Evolutionary conservation across 1,139 yeast genomes (phyloP).

Genomic region (Tardiomyces digboiensis): DNA sequence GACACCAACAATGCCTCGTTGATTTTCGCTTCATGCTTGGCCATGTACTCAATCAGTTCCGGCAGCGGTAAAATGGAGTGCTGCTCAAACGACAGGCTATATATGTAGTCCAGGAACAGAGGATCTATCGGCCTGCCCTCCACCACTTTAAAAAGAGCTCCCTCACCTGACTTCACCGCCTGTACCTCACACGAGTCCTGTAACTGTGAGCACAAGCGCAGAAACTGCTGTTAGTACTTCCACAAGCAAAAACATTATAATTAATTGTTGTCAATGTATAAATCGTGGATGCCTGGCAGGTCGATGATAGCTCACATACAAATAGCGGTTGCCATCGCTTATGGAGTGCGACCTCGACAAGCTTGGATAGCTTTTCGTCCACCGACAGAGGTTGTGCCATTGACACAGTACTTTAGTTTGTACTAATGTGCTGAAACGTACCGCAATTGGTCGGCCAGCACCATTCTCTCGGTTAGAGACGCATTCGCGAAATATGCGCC

Average conservation of each 20-base stretch:
- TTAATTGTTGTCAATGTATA: too few species aligned
- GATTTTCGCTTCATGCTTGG: neutral
- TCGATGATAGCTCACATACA: too few species aligned
- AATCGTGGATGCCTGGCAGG: too few species aligned
- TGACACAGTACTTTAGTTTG: too few species aligned
- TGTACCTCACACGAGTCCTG: slow-evolving; percentile 18
- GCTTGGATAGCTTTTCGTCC: neutral
- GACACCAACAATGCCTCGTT: neutral
- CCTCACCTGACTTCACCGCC: slow-evolving; percentile 2
- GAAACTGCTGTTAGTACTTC: neutral
- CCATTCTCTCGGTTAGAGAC: too few species aligned
- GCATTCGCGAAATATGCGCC: too few species aligned
- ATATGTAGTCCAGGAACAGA: slow-evolving; percentile 24
- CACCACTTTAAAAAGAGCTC: slow-evolving; percentile 6
- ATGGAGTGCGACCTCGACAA: neutral
- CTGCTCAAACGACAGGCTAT: slow-evolving; percentile 19
- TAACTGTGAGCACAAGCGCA: slow-evolving; percentile 21
- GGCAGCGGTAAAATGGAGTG: slow-evolving; percentile 16
- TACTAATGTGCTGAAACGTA: too few species aligned
- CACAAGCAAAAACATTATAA: too few species aligned
- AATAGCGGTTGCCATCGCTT: neutral
- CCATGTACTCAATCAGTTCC: slow-evolving; percentile 5
- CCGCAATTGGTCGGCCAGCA: too few species aligned
- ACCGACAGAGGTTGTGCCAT: neutral
- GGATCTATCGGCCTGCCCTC: slow-evolving; percentile 16